These are phyloP conservation scores for Carex scoparia DNA, from an alignment of 176 grass and related monocot species.

Conservation along the genomic window DNA sequence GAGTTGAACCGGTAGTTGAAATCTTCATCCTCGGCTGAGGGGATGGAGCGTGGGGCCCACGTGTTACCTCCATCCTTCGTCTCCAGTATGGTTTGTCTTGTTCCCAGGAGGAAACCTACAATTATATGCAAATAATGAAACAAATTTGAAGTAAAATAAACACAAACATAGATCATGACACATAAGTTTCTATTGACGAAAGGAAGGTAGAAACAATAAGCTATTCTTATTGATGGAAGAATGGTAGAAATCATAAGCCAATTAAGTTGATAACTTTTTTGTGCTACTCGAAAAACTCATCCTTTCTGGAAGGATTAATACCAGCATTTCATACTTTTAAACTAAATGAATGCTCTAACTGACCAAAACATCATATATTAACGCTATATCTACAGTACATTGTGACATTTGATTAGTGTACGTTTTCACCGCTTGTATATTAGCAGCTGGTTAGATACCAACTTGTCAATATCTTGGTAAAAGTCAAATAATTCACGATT, in stretches of 20 bases:
- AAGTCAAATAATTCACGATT: not conserved
- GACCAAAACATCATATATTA: not conserved
- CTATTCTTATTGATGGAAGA: not conserved
- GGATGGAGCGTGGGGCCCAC: conserved; percentile 76
- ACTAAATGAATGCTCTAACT: not conserved
- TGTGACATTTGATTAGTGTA: not conserved
- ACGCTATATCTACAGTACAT: not conserved
- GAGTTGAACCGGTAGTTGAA: conserved; percentile 99
- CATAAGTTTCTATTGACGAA: not conserved
- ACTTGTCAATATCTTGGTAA: not conserved
- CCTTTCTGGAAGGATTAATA: not conserved
- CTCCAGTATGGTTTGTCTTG: conserved; percentile 81
- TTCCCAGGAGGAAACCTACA: conserved; percentile 87
- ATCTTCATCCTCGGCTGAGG: conserved; percentile 90
- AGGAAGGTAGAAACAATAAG: not conserved
- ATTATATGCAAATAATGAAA: not conserved
- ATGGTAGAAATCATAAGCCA: not conserved
- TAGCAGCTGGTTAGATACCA: not conserved
- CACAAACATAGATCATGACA: not conserved
- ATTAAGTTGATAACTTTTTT: not conserved
- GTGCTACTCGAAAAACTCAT: not conserved
- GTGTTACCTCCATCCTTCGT: conserved; percentile 78
- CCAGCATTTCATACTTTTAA: not conserved
- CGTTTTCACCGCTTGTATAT: not conserved
- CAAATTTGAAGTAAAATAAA: not conserved